Evolutionary conservation across 768 basidiomycete genomes (phyloP), one percentile per base, ranked within the genome.

Genomic region (Russula lepida): DNA sequence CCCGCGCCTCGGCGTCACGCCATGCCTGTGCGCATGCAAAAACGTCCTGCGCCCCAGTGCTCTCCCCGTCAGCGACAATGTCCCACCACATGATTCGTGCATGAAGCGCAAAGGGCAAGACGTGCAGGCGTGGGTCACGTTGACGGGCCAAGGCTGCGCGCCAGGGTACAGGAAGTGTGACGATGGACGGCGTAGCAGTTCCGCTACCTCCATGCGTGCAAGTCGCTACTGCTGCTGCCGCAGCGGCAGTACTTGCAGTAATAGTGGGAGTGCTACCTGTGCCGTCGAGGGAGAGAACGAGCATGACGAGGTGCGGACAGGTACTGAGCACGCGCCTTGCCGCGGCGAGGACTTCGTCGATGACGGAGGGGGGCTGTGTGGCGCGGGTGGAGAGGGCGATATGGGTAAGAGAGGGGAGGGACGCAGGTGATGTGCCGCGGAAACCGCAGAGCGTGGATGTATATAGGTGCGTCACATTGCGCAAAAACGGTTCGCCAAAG

Each of bases 391-490:
- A 12, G 50, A 66, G 63, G 1, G 66, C 59, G 30, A 66, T 13
- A 51, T 65, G 66, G 0, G 64, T 61, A 37, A 66, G 64, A 0
- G 59, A 33, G 17, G 64, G 53, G 17, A 66, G 57, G 6, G 60
- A 51, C 0, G 54, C 47, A 15, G 55, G 59, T 0, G 63, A 66
- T 1, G 66, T 43, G 9, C 44, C 56, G 44, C 56, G 63, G 57
- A 66, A 66, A 0, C 66, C 66, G 37, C 57, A 32, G 35, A 66
- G 64, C 23, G 63, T 65, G 30, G 66, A 65, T 3, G 66, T 65
- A 51, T 65, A 55, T 8, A 66, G 49, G 30, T 65, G 63, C 37
- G 63, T 65, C 0, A 65, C 64, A 53, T 21, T 13, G 17, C n/a
- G 19, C 8, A 66, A 37, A 30, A 58, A 66, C 1, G 66, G 64